These are phyloP conservation scores for Globisporangium spiculum DNA, from an alignment of 352 stramenopile species.

Conservation along the genomic window DNA sequence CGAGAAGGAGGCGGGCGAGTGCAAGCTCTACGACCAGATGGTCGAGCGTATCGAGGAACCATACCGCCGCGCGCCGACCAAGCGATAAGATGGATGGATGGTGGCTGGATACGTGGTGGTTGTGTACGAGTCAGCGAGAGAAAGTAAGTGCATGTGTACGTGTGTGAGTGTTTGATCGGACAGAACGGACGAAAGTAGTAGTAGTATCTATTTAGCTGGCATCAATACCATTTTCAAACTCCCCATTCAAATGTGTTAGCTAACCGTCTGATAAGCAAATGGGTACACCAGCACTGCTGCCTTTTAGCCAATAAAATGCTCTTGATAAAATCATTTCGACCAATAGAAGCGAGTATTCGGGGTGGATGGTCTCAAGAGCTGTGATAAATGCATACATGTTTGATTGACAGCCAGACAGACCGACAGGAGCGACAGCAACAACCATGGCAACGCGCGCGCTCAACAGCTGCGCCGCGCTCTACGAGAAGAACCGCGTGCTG, in stretches of 20 bases:
- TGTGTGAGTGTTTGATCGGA: not conserved
- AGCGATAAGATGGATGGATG: conserved; percentile 8
- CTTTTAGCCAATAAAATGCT: not conserved
- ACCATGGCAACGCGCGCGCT: conserved; percentile 3
- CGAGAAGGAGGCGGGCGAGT: conserved; percentile 58
- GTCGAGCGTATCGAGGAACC: conserved; percentile 77
- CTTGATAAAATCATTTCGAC: not conserved
- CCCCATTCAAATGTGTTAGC: not conserved
- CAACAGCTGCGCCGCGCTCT: conserved; percentile 20
- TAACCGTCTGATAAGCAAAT: not conserved
- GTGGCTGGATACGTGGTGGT: not conserved
- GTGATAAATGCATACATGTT: not conserved
- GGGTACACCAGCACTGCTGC: not conserved
- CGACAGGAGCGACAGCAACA: not conserved
- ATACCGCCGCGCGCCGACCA: conserved; percentile 41
- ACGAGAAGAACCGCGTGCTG: conserved; percentile 54
- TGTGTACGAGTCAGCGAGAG: not conserved
- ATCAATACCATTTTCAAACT: conserved; percentile 4
- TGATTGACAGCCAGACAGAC: not conserved
- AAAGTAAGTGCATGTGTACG: not conserved
- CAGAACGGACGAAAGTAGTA: not conserved
- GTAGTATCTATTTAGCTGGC: conserved; percentile 2
- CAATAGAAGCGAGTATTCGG: not conserved
- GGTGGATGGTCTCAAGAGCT: not conserved
- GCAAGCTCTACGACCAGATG: conserved; percentile 72